Conservation (phyloP, 2,329 filamentous ascomycete species). For the Whalleya microplaca region DNA sequence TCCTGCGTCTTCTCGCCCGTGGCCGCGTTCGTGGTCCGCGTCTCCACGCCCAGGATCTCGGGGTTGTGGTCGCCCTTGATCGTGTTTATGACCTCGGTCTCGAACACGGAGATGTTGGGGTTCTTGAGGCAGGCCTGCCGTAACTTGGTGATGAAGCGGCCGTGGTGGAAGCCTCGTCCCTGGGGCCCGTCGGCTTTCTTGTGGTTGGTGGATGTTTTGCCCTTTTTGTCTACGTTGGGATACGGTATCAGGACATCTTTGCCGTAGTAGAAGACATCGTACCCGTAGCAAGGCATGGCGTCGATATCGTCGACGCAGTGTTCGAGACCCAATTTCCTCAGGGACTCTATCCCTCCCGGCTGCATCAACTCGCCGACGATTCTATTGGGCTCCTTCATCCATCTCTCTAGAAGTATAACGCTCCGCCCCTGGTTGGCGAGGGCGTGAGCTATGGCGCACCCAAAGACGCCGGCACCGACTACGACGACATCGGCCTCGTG, state of each 20-base stretch:
- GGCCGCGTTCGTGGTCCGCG: conserved; percentile 63
- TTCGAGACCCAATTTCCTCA: conserved; percentile 77
- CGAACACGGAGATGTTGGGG: conserved; percentile 85
- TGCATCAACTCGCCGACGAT: conserved; percentile 96
- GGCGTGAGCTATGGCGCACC: conserved; percentile 82
- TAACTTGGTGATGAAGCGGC: conserved; percentile 84
- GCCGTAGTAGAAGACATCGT: conserved; percentile 83
- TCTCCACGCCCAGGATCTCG: conserved; percentile 83
- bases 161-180: conserved; percentile 90
- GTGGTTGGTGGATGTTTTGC: conserved; percentile 15
- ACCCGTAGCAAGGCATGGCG: conserved; percentile 79
- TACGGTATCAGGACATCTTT: conserved; percentile 78
- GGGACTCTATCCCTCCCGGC: conserved; percentile 82
- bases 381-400: conserved; percentile 88
- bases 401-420: conserved; percentile 86
- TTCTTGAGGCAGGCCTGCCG: conserved; percentile 74
- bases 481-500: conserved; percentile 84
- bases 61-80: conserved; percentile 70
- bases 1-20: conserved; percentile 64
- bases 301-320: conserved; percentile 90
- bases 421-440: conserved; percentile 88
- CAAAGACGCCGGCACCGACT: conserved; percentile 88
- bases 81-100: conserved; percentile 81
- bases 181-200: conserved; percentile 55
- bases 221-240: conserved; percentile 60